Base-by-base conservation (phyloP, 2,329 filamentous ascomycete species). In the Purpureocillium lavendulum region DNA sequence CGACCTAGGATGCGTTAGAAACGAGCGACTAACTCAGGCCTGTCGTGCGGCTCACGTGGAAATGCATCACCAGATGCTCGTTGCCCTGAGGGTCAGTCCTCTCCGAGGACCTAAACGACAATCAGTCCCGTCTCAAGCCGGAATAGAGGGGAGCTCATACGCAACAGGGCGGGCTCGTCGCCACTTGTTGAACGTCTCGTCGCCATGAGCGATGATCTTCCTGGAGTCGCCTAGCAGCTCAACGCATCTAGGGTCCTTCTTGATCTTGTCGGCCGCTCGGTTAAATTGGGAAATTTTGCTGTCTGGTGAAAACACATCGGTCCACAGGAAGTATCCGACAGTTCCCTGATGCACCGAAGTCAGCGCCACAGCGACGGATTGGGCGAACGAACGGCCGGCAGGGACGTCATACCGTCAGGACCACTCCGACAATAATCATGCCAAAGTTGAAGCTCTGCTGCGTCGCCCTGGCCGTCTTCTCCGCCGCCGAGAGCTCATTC, bases 371-470 rank as follows among this genome's bases (percentile, higher is more conserved):
- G 4, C 29, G 29, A 30, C 26, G n/a, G n/a, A n/a, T n/a, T n/a
- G n/a, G n/a, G n/a, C n/a, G 33, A 43, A 31, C n/a, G n/a, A 35
- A 30, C 16, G 14, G 46, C 41, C 35, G 31, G 2, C 33, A 30
- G 18, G 15, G 51, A 26, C n/a, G 21, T 10, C 72, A 45, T 70
- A 87, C 85, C 29, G 89, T 95, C 50, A 90, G 68, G 28, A 80
- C 73, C 10, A 89, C 64, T 18, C 90, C 90, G 7, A 82, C 69
- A 2, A 87, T 49, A 8, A 96, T 78, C 45, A 96, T 63, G 48
- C 82, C 73, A 48, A 95, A 79, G 62, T 97, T 96, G 67, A 94
- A 83, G 13, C 82, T 84, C 61, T 96, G 90, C 61, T 96, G 89
- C 1, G 87, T 90, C 8, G 87, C 85, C 30, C 90, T 77, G 17